A percentile compares a stretch with the other conserved stretches of the same genome.
phyloP scores from a whole-genome alignment of 2,329 filamentous ascomycete species.

The Alternaria ventricosa region DNA sequence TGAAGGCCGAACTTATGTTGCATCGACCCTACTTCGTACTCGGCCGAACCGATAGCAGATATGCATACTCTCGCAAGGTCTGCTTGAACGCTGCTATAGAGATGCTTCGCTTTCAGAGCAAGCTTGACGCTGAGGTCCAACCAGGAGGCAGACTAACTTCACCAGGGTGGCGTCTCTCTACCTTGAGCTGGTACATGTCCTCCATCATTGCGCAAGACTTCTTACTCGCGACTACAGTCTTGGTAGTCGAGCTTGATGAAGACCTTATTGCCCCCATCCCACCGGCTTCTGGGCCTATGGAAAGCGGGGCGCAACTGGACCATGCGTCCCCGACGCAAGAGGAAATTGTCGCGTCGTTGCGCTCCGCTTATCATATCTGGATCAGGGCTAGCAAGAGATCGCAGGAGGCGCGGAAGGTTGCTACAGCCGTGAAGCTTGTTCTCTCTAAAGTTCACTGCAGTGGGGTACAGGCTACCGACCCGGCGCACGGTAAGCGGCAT shows the following conservation, averaged over 20 bases:
- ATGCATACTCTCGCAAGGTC: slow-evolving; percentile 49
- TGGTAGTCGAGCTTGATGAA: slow-evolving; percentile 53
- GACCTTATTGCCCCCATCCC: slow-evolving; percentile 28
- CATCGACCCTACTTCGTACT: slow-evolving; percentile 47
- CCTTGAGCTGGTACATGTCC: slow-evolving; percentile 53
- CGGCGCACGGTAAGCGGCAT: slow-evolving; percentile 14
- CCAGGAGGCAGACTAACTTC: slow-evolving; percentile 45
- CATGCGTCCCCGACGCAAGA: slow-evolving; percentile 28
- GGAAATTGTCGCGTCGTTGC: slow-evolving; percentile 33
- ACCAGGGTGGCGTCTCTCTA: slow-evolving; percentile 42
- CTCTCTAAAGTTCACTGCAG: slow-evolving; percentile 28
- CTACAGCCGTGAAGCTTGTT: slow-evolving; percentile 36
- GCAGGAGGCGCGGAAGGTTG: slow-evolving; percentile 40
- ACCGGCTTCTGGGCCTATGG: neutral
- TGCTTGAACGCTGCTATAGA: slow-evolving; percentile 56
- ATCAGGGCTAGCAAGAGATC: slow-evolving; percentile 30
- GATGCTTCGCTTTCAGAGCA: slow-evolving; percentile 54
- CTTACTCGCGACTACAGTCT: slow-evolving; percentile 56
- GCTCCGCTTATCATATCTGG: slow-evolving; percentile 34
- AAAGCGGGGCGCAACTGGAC: slow-evolving; percentile 24
- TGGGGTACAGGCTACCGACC: neutral
- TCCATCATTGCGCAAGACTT: slow-evolving; percentile 56
- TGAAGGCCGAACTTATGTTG: slow-evolving; percentile 44
- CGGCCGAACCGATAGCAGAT: slow-evolving; percentile 46
- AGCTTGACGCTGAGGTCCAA: slow-evolving; percentile 51